A percentile compares a stretch with the other conserved stretches of the same genome.
Evolutionary conservation across 768 basidiomycete genomes (phyloP).

Genomic region (Rhodotorula paludigena): DNA sequence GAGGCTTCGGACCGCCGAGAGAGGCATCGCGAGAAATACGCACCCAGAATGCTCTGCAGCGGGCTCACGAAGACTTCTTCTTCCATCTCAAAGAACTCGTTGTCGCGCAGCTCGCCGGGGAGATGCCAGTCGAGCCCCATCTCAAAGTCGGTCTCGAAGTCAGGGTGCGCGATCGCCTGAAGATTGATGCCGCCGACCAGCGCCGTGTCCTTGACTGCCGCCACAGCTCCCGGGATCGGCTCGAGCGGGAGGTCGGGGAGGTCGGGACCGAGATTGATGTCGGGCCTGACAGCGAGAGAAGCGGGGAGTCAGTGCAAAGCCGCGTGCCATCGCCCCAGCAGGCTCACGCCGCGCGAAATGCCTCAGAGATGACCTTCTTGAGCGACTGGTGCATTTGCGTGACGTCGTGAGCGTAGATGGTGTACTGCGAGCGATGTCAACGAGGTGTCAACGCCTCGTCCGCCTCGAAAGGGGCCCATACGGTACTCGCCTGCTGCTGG

Average conservation of each 20-base stretch:
- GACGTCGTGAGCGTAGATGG: conserved; percentile 25
- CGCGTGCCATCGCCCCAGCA: neutral
- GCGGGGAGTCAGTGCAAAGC: neutral
- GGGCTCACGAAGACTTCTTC: conserved; percentile 1
- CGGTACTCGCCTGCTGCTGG: conserved; percentile 28
- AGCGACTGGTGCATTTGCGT: conserved; percentile 21
- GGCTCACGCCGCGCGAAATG: neutral
- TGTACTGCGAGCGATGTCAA: conserved; percentile 17
- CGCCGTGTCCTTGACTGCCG: neutral
- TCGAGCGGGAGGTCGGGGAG: conserved; percentile 3
- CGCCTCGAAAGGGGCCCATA: too few species aligned
- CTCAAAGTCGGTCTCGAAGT: conserved; percentile 7
- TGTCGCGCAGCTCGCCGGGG: neutral
- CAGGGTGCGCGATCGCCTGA: conserved; percentile 5
- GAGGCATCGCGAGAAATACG: neutral
- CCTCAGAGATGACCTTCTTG: conserved; percentile 24
- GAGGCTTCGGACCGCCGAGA: neutral
- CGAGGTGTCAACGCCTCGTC: neutral
- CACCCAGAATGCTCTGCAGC: neutral
- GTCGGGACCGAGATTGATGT: conserved; percentile 4
- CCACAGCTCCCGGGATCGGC: too few species aligned
- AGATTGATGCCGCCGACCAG: conserved; percentile 10
- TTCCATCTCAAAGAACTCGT: neutral
- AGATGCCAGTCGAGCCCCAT: conserved; percentile 18
- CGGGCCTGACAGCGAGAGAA: neutral